Evolutionary conservation across 73 alveolate species (phyloP), one percentile per base, ranked within the genome.

Genomic region (Uronychia setigera): DNA sequence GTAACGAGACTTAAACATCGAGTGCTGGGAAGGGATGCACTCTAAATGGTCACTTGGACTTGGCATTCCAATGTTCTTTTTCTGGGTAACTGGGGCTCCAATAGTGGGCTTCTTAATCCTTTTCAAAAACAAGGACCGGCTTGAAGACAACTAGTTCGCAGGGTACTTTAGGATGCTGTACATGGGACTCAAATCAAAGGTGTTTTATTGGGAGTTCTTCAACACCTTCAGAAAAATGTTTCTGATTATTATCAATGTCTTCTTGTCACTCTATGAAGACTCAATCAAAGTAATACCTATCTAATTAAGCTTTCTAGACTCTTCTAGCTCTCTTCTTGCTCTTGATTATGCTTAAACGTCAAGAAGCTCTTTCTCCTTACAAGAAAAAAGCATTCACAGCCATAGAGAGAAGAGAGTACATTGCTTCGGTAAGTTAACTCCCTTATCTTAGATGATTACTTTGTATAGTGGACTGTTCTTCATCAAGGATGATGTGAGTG

Each of bases 21-120:
- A 60, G 60, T 86, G 92, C 59, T 86, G 92, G 92, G 35, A 78
- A 58, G 58, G 76, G 26, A 11, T 30, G 46, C 92, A 86, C 58
- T 35, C 28, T 26, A 11, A 33, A 59, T 85, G 78, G 84, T 74
- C 79, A 46, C 59, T 84, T 14, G 0, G 29, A 1, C 78, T 85
- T 29, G 92, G 92, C 1, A 26, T 78, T 1, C 92, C 92, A 1
- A 85, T 78, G 87, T 33, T 85, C 5, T 32, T 85, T 28, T 81
- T 85, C 1, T 85, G 92, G 92, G 92, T 78, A n/a, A 33, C 78
- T 77, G 92, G 92, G 1, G 58, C 77, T 81, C 92, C 92, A 26
- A 74, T 78, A 1, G 35, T 85, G 0, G 81, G 81, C 31, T 59
- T 85, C 26, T 28, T 77, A 13, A 33, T 77, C n/a, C 59, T 89